A percentile compares a stretch with the other conserved stretches of the same genome.
phyloP scores from a whole-genome alignment of 768 basidiomycete genomes.

The Leccinum variicolor region DNA sequence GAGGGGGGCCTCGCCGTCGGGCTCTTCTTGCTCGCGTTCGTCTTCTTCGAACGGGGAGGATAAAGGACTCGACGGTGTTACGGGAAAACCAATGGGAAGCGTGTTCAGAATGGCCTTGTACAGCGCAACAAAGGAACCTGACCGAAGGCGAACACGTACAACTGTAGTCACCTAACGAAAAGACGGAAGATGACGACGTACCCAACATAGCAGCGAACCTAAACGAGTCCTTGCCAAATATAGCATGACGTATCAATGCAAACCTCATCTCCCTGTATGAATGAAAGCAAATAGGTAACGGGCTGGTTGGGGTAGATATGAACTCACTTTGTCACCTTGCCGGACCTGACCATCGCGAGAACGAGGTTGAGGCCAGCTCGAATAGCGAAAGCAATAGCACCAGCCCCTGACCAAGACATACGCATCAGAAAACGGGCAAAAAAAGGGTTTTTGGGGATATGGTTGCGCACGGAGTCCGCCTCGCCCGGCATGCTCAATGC shows the following conservation, averaged over 20 bases:
- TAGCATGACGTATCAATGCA: slow-evolving; percentile 69
- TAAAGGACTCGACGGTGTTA: slow-evolving; percentile 20
- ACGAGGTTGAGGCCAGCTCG: slow-evolving; percentile 82
- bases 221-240: slow-evolving; percentile 80
- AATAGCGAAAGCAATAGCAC: slow-evolving; percentile 74
- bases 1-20: slow-evolving; percentile 3
- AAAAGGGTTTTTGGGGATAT: neutral
- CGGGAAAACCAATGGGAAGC: slow-evolving; percentile 66
- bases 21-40: slow-evolving; percentile 25
- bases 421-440: neutral
- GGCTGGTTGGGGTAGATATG: neutral
- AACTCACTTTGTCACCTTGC: slow-evolving; percentile 58
- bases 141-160: neutral
- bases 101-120: slow-evolving; percentile 81
- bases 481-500: slow-evolving; percentile 63
- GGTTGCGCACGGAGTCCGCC: slow-evolving; percentile 69
- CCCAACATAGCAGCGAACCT: slow-evolving; percentile 90
- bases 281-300: neutral
- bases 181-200: slow-evolving; percentile 19
- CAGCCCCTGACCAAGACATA: slow-evolving; percentile 58
- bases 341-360: slow-evolving; percentile 69
- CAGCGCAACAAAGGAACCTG: slow-evolving; percentile 71
- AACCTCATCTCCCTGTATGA: slow-evolving; percentile 57
- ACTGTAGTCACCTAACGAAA: neutral
- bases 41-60: slow-evolving; percentile 33